Evolutionary conservation across 139 green algal species (phyloP), one percentile per base, ranked within the genome.

Genomic region (Auxenochlorella protothecoides): DNA sequence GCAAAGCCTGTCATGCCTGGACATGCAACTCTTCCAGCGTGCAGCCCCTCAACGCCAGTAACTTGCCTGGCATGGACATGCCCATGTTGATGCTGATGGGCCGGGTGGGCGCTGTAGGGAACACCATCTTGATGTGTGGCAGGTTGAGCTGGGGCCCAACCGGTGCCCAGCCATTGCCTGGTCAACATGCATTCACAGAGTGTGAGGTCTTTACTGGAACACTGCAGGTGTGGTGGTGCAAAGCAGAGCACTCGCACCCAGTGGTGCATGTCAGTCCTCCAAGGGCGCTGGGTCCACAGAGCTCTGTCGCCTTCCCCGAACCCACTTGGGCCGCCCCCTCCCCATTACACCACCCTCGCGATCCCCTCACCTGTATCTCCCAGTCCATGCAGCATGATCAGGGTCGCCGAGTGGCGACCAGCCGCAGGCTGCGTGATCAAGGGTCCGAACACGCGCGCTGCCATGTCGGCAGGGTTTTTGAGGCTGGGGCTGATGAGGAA

Each of bases 41-140:
- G 27, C 27, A 44, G 27, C 27, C 27, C 27, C 27, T 44, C 27
- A 44, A 64, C 59, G 12, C 12, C 59, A 64, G 59, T 13, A 64
- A 64, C 59, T 13, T n/a, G 44, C 72, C 72, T 3, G 74, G 62
- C 80, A 84, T 86, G 11, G 12, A 51, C 74, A 75, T 76, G 11
- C 76, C 80, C 72, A 77, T 79, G 71, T 87, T 87, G 9, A 85
- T 69, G 3, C 72, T 84, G 64, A 87, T 83, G 8, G 77, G 76
- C 5, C 82, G 73, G 4, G 70, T 81, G 5, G 80, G 76, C 2
- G 82, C 82, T 4, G 80, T 86, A 3, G 82, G 82, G 27, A 79
- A 84, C 0, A 83, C 55, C 11, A 71, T 84, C 55, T 84, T 84
- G 53, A 86, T 53, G 63, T 82, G 74, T 5, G 69, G 66, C 44